These are phyloP conservation scores for Umbilicus rupestris DNA, from an alignment of 164 flowering plant genomes.

Conservation along the genomic window DNA sequence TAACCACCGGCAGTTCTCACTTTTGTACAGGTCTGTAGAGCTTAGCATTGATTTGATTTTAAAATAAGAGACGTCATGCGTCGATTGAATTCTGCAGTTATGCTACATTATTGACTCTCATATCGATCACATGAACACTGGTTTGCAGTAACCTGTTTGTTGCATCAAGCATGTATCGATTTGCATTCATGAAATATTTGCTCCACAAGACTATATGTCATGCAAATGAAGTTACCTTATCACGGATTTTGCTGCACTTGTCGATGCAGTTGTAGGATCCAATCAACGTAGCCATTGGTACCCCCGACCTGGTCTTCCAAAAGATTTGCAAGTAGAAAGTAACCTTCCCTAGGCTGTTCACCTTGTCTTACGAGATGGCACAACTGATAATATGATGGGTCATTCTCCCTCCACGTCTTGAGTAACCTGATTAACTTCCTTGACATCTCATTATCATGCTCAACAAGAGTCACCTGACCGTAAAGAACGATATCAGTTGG, in stretches of 20 bases:
- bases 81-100: no score
- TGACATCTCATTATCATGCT: slow-evolving; percentile 62
- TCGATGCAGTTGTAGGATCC: slow-evolving; percentile 71
- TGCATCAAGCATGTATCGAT: neutral
- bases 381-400: slow-evolving; percentile 61
- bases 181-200: no score
- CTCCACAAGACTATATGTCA: neutral
- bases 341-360: slow-evolving; percentile 88
- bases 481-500: neutral
- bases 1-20: no score
- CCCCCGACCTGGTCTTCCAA: slow-evolving; percentile 81
- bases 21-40: no score
- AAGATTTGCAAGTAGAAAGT: slow-evolving; percentile 65
- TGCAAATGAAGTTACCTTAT: slow-evolving; percentile 8
- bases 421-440: slow-evolving; percentile 49
- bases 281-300: slow-evolving; percentile 65
- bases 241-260: slow-evolving; percentile 79
- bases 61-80: no score
- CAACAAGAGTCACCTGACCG: slow-evolving; percentile 44
- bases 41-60: no score
- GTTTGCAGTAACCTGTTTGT: neutral
- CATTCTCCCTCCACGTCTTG: slow-evolving; percentile 44
- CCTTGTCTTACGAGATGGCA: slow-evolving; percentile 87
- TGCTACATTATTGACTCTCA: no score
- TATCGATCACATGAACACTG: neutral